Conservation (phyloP, 805 yeast species). For the Zygosaccharomyces siamensis region DNA sequence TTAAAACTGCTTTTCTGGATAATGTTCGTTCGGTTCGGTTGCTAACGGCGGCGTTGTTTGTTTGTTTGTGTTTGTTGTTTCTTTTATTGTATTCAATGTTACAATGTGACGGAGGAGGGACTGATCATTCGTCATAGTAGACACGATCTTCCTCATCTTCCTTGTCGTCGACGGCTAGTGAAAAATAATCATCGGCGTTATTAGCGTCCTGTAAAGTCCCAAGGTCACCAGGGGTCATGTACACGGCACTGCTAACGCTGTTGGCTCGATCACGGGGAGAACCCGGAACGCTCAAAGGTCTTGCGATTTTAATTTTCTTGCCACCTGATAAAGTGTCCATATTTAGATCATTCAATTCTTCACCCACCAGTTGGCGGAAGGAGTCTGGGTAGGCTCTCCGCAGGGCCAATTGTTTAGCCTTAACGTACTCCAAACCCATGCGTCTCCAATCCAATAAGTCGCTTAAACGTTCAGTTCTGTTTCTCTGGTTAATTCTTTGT, state of each 20-base stretch:
- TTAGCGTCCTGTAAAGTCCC: constrained; percentile 93
- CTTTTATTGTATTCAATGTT: background rate
- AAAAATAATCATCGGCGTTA: constrained; percentile 73
- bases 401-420: constrained; percentile 87
- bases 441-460: constrained; percentile 96
- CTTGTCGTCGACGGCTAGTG: constrained; percentile 35
- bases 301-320: constrained; percentile 63
- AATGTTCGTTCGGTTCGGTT: no score
- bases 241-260: constrained; percentile 39
- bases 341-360: constrained; percentile 27
- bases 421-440: constrained; percentile 94
- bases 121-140: constrained; percentile 1
- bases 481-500: constrained; percentile 96
- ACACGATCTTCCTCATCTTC: constrained; percentile 40
- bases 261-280: constrained; percentile 65
- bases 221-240: constrained; percentile 97
- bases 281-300: constrained; percentile 96
- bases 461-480: constrained; percentile 89
- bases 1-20: background rate
- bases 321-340: constrained; percentile 35
- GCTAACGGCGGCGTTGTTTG: background rate
- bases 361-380: constrained; percentile 43
- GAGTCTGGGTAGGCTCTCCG: constrained; percentile 91
- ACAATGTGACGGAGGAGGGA: background rate
- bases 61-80: background rate